phyloP scores from a whole-genome alignment of 2,329 filamentous ascomycete genomes.

The Fusarium sacchari region DNA sequence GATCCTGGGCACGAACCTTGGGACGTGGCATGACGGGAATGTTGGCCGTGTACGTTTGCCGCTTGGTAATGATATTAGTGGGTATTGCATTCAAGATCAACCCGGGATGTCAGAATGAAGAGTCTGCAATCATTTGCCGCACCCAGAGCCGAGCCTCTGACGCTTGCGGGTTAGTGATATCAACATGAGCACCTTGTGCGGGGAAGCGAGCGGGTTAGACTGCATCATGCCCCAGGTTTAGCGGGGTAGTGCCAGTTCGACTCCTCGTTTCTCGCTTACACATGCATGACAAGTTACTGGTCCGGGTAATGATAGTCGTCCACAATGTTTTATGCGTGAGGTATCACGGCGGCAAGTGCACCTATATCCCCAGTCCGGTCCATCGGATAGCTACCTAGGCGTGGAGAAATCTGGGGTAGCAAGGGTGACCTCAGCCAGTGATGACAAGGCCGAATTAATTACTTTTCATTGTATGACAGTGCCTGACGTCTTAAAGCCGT shows the following conservation, averaged over 20 bases:
- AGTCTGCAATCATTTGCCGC: background rate
- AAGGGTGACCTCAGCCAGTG: no score
- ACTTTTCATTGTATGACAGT: background rate
- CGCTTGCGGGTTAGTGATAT: background rate
- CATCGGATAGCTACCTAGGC: background rate
- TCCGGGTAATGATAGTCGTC: background rate
- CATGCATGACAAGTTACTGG: background rate
- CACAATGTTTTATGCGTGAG: background rate
- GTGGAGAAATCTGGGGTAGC: background rate
- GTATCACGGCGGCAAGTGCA: background rate
- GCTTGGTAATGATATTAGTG: background rate
- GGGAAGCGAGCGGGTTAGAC: background rate
- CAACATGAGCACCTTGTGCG: background rate
- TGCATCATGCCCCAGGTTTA: background rate
- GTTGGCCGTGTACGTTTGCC: background rate
- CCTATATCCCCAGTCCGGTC: background rate
- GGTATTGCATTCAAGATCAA: background rate
- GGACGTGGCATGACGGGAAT: background rate
- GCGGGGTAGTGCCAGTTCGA: background rate
- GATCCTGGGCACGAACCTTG: background rate
- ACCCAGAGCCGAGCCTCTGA: background rate
- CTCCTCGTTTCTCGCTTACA: background rate
- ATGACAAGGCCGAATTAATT: fast-evolving
- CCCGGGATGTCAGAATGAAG: no score
- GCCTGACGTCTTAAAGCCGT: background rate